Base-by-base conservation (phyloP, 495 filamentous ascomycete species). In the Penicillium crystallinum region DNA sequence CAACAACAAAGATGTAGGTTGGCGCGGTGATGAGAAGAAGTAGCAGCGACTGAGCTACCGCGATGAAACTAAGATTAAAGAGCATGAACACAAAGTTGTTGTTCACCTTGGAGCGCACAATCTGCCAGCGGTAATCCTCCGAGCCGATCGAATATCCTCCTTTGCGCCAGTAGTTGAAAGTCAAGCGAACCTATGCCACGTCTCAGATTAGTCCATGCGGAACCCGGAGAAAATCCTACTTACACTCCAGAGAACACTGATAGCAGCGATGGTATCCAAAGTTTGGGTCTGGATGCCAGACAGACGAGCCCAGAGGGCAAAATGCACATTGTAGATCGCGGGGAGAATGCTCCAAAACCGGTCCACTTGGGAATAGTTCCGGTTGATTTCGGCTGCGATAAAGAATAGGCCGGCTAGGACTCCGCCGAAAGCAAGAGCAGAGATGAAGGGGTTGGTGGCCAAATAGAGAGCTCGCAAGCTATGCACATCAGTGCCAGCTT, bases 101-200 rank as follows among this genome's bases (percentile, higher is more conserved):
- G 68, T 72, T 72, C 31, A 81, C 69, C 36, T 76, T 67, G 17
- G 75, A 61, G 47, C 72, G 75, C 31, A 86, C 55, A 15, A 83
- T 73, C 36, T 71, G 54, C 92, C 92, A 97, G 65, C 95, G 81
- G 67, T 99, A 99, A 69, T 99, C 95, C 68, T 99, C 91, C 10
- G 82, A 84, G 25, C 93, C 92, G 52, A 89, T 77, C 21, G 73
- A 69, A 66, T 97, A 99, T 15, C 95, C 95, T 17, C 95, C 95
- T 68, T 89, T 95, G 44, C 95, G 87, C 87, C 88, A 96, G 68
- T 96, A 99, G 71, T 99, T 99, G 80, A 79, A 97, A 2, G 93
- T 95, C 63, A 99, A 73, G 34, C 95, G 87, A 44, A 74, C 52
- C 85, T 89, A 61, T 53, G 33, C 18, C 19, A 36, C 7, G 6